Evolutionary conservation across 805 yeast genomes (phyloP).

Genomic region (Yamadazyma scolyti): DNA sequence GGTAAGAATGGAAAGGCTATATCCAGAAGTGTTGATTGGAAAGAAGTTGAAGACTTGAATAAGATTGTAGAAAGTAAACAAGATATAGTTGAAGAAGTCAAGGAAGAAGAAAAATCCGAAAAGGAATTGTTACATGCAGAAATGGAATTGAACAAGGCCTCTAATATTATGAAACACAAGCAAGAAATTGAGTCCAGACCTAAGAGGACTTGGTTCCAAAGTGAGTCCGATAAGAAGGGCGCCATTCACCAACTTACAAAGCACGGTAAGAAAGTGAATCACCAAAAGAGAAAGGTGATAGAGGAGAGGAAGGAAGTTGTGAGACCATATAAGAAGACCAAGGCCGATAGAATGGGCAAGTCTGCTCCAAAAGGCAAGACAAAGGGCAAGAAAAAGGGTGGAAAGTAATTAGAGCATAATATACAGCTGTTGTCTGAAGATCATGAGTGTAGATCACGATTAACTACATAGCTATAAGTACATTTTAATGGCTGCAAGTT

Average conservation of each 20-base stretch:
- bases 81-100: slow-evolving; percentile 65
- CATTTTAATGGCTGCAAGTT: too few relatives aligned
- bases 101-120: slow-evolving; percentile 84
- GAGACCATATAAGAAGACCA: slow-evolving; percentile 77
- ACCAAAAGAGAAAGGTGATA: slow-evolving; percentile 67
- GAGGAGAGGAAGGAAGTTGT: slow-evolving; percentile 54
- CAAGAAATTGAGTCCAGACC: slow-evolving; percentile 87
- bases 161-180: slow-evolving; percentile 74
- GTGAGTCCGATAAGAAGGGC: slow-evolving; percentile 49
- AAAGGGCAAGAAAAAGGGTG: slow-evolving; percentile 4
- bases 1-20: slow-evolving; percentile 56
- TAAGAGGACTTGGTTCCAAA: slow-evolving; percentile 94
- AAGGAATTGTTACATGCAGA: slow-evolving; percentile 87
- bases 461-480: too few relatives aligned
- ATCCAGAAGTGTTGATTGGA: slow-evolving; percentile 93
- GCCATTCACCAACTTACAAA: slow-evolving; percentile 40
- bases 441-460: too few relatives aligned
- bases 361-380: slow-evolving; percentile 30
- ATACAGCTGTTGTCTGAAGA: too few relatives aligned
- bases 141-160: slow-evolving; percentile 83
- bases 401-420: not conserved
- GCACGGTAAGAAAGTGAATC: slow-evolving; percentile 54
- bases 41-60: slow-evolving; percentile 67
- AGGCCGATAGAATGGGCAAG: slow-evolving; percentile 52
- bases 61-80: slow-evolving; percentile 57